phyloP scores from a whole-genome alignment of 768 basidiomycete species.

The Ramaria sp. region DNA sequence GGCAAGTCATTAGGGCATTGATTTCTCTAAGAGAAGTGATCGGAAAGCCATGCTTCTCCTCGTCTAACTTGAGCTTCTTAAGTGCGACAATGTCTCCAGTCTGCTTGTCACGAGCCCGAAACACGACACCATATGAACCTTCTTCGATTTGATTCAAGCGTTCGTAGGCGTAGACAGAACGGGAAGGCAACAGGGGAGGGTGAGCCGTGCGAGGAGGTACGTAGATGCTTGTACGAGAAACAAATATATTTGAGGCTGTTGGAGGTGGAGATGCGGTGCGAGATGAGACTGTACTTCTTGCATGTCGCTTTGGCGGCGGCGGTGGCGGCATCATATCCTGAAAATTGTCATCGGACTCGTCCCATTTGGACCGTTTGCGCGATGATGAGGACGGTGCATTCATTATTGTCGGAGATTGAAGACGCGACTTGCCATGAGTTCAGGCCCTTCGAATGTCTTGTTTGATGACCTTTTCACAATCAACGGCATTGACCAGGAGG shows the following conservation, averaged over 20 bases:
- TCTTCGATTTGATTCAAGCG: slow-evolving; percentile 97
- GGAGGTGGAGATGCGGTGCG: not conserved
- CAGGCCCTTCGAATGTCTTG: slow-evolving; percentile 60
- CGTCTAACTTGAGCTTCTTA: slow-evolving; percentile 96
- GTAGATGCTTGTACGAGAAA: slow-evolving; percentile 35
- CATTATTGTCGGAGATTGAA: slow-evolving; percentile 20
- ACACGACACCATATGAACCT: slow-evolving; percentile 95
- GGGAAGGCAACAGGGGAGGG: slow-evolving; percentile 73
- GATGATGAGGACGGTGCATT: slow-evolving; percentile 39
- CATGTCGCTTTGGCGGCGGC: slow-evolving; percentile 42
- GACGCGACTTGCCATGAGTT: slow-evolving; percentile 39
- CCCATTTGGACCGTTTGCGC: slow-evolving; percentile 73
- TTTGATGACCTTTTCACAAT: slow-evolving; percentile 94
- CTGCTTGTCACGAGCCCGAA: slow-evolving; percentile 88
- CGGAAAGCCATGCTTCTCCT: slow-evolving; percentile 98
- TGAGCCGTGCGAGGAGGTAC: slow-evolving; percentile 69
- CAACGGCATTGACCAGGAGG: slow-evolving; percentile 76
- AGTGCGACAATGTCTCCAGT: slow-evolving; percentile 94
- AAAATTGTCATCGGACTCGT: slow-evolving; percentile 31
- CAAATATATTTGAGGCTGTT: not conserved
- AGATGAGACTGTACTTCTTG: slow-evolving; percentile 29
- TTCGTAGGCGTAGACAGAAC: slow-evolving; percentile 91
- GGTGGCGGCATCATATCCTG: slow-evolving; percentile 22
- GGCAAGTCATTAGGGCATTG: slow-evolving; percentile 90
- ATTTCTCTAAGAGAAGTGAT: slow-evolving; percentile 94